Percentiles rank a stretch among this genome's conserved stretches.
These are phyloP conservation scores for Hypsizygus marmoreus DNA, from an alignment of 768 basidiomycete species.

Conservation along the genomic window DNA sequence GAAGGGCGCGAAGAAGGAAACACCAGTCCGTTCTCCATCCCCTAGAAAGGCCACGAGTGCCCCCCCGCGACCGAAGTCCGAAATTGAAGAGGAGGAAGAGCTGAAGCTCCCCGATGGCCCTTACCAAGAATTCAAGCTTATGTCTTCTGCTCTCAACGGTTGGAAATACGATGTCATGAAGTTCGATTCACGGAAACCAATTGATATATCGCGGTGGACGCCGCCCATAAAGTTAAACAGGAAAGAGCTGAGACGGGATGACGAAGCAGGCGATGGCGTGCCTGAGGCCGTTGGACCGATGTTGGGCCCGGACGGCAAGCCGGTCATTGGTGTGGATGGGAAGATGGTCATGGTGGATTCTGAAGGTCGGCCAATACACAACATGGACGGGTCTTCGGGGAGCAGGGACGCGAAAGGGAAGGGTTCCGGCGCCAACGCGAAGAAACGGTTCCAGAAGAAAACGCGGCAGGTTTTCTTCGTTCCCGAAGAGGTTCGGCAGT, in stretches of 20 bases:
- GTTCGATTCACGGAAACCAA: slow-evolving; percentile 73
- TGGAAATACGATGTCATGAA: slow-evolving; percentile 96
- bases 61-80: slow-evolving; percentile 40
- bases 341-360: slow-evolving; percentile 80
- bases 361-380: slow-evolving; percentile 71
- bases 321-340: slow-evolving; percentile 77
- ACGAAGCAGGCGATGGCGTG: slow-evolving; percentile 29
- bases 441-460: slow-evolving; percentile 83
- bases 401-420: slow-evolving; percentile 45
- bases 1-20: slow-evolving; percentile 48
- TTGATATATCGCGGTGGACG: slow-evolving; percentile 71
- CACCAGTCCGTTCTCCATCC: slow-evolving; percentile 25
- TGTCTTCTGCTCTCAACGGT: slow-evolving; percentile 78
- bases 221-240: slow-evolving; percentile 85
- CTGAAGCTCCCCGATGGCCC: slow-evolving; percentile 65
- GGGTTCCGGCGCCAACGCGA: slow-evolving; percentile 41
- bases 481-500: slow-evolving; percentile 73
- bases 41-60: slow-evolving; percentile 41
- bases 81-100: slow-evolving; percentile 43
- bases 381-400: slow-evolving; percentile 27
- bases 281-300: slow-evolving; percentile 68
- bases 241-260: slow-evolving; percentile 71
- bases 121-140: slow-evolving; percentile 75
- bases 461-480: slow-evolving; percentile 81
- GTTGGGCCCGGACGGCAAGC: slow-evolving; percentile 83